These are phyloP conservation scores for Chaetomium fimeti DNA, from an alignment of 495 filamentous ascomycete genomes.

Conservation along the genomic window DNA sequence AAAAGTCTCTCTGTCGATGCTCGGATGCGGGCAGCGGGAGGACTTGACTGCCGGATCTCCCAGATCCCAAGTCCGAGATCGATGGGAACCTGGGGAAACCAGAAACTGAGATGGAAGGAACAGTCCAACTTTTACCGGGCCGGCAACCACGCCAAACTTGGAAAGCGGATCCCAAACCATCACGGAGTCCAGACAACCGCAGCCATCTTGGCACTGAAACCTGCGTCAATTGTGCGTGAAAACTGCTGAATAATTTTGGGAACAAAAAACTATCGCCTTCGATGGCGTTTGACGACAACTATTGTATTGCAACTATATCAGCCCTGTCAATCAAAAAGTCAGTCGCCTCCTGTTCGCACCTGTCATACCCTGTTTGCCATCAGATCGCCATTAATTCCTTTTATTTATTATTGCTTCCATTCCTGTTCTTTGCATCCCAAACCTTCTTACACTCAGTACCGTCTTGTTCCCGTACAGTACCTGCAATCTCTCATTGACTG, in stretches of 20 bases:
- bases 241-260: conserved; percentile 24
- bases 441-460: background rate
- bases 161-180: background rate
- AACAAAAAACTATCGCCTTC: background rate
- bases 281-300: background rate
- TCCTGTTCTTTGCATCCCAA: background rate
- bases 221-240: conserved; percentile 38
- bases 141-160: background rate
- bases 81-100: conserved; percentile 2
- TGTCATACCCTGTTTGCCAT: conserved; percentile 1
- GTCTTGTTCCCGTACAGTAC: conserved; percentile 2
- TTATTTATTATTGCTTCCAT: background rate
- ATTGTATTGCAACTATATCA: conserved; percentile 1
- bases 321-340: background rate
- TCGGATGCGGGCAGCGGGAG: background rate
- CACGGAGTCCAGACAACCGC: conserved; percentile 2
- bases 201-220: background rate
- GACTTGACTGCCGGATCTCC: background rate
- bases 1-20: too few relatives aligned
- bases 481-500: background rate
- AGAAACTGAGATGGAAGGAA: background rate
- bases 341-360: background rate
- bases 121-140: background rate
- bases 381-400: background rate
- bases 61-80: background rate